phyloP scores from a whole-genome alignment of 768 basidiomycete genomes.

The Strobilomyces echinocephalus region DNA sequence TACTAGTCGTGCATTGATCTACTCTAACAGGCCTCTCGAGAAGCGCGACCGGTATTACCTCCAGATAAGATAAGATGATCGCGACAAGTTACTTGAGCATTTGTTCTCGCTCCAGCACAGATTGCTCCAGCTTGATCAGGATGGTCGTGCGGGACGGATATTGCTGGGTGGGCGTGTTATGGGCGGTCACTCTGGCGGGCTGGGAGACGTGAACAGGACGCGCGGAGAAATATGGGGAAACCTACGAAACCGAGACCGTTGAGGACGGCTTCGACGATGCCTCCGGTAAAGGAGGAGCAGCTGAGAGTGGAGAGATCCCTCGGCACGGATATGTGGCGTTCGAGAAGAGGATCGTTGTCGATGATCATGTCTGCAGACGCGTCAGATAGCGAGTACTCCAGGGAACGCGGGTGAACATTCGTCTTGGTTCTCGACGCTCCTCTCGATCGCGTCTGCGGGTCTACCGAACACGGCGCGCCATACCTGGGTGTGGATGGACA shows the following conservation, averaged over 20 bases:
- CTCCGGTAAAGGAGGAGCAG: constrained; percentile 96
- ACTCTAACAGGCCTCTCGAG: too few species aligned
- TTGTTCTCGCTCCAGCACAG: constrained; percentile 91
- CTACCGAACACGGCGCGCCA: constrained; percentile 94
- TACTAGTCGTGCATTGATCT: too few species aligned
- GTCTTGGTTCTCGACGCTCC: constrained; percentile 93
- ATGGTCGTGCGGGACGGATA: constrained; percentile 89
- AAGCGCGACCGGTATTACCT: too few species aligned
- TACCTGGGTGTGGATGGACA: constrained; percentile 92
- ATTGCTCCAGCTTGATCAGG: constrained; percentile 91
- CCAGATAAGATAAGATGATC: constrained; percentile 18
- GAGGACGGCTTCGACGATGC: constrained; percentile 93
- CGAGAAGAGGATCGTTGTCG: constrained; percentile 91
- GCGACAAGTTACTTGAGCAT: constrained; percentile 57
- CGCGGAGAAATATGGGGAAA: constrained; percentile 16
- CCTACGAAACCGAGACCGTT: constrained; percentile 92
- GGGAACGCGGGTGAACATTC: constrained; percentile 60
- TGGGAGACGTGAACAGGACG: constrained; percentile 31
- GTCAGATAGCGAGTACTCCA: constrained; percentile 1
- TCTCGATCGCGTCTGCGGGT: constrained; percentile 91
- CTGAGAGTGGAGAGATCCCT: constrained; percentile 90
- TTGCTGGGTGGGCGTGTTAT: constrained; percentile 80
- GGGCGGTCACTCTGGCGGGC: constrained; percentile 96
- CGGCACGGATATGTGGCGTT: constrained; percentile 89
- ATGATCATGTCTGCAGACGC: constrained; percentile 83